Evolutionary conservation across 768 basidiomycete genomes (phyloP).

Genomic region (Gymnopilus dilepis): DNA sequence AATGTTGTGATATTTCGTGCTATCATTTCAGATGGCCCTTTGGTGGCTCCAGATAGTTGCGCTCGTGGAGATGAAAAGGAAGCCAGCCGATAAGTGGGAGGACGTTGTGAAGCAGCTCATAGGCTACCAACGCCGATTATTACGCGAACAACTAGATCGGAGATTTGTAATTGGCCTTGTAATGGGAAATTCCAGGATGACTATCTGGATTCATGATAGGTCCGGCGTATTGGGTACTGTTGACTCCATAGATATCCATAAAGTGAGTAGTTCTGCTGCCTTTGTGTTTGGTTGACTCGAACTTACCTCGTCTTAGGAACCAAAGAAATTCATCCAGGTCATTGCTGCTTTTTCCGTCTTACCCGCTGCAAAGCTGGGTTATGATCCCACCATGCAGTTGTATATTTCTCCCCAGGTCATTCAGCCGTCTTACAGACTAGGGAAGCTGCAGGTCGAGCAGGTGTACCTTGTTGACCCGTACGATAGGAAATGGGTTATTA

Average conservation of each 20-base stretch:
- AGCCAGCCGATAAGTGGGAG: not conserved
- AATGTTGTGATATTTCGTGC: not conserved
- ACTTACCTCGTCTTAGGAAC: not conserved
- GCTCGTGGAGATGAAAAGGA: not conserved
- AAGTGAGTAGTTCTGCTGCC: not conserved
- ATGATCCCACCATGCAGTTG: not conserved
- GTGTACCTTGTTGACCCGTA: not conserved
- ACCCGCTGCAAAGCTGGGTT: not conserved
- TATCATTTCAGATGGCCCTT: not conserved
- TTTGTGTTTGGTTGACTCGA: too few relatives aligned
- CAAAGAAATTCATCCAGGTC: not conserved
- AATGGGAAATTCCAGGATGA: not conserved
- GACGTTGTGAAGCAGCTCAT: not conserved
- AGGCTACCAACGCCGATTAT: not conserved
- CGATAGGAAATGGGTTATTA: not conserved
- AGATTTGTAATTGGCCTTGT: conserved; percentile 3
- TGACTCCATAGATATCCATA: not conserved
- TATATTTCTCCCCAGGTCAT: not conserved
- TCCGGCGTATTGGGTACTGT: not conserved
- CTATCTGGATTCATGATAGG: not conserved
- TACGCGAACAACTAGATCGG: not conserved
- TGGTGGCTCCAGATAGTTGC: not conserved
- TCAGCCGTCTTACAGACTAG: not conserved
- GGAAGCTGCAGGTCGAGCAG: not conserved
- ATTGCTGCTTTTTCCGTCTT: not conserved